Evolutionary conservation across 331 rosid species (phyloP).

Genomic region (Rosa hybrid): DNA sequence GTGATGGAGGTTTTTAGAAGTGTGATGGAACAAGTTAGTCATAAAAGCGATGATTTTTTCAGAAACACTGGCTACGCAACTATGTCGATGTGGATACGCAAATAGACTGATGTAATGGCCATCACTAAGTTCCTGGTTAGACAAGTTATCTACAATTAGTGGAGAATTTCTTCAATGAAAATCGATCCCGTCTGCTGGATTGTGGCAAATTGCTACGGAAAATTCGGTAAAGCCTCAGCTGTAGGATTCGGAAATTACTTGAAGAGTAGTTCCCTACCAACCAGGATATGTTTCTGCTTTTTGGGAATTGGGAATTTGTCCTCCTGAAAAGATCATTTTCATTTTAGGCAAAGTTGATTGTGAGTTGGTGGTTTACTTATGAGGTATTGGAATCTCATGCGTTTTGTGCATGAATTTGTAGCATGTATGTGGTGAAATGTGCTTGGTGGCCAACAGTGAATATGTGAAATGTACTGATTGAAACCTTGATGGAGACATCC

Average conservation of each 20-base stretch:
- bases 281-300: conserved; percentile 61
- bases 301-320: conserved; percentile 64
- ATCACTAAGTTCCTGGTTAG: conserved; percentile 48
- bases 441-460: conserved; percentile 68
- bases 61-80: conserved; percentile 37
- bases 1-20: conserved; percentile 34
- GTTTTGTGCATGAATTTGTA: conserved; percentile 53
- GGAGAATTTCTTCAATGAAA: conserved; percentile 58
- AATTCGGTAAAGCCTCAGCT: conserved; percentile 56
- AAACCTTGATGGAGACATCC: conserved; percentile 62
- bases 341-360: conserved; percentile 48
- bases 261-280: conserved; percentile 46
- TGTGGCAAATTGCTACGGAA: conserved; percentile 48
- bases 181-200: conserved; percentile 41
- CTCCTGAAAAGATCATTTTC: conserved; percentile 40
- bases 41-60: conserved; percentile 31
- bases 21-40: conserved; percentile 44
- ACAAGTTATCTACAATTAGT: conserved; percentile 47
- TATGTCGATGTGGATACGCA: conserved; percentile 20
- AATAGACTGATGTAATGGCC: conserved; percentile 36
- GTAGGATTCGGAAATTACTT: conserved; percentile 55
- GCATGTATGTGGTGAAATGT: conserved; percentile 52
- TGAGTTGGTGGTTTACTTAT: conserved; percentile 48
- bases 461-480: conserved; percentile 54
- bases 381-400: conserved; percentile 54